Conservation (phyloP, 176 grass and related monocot species). For the Rhipidocladum racemiflorum region DNA sequence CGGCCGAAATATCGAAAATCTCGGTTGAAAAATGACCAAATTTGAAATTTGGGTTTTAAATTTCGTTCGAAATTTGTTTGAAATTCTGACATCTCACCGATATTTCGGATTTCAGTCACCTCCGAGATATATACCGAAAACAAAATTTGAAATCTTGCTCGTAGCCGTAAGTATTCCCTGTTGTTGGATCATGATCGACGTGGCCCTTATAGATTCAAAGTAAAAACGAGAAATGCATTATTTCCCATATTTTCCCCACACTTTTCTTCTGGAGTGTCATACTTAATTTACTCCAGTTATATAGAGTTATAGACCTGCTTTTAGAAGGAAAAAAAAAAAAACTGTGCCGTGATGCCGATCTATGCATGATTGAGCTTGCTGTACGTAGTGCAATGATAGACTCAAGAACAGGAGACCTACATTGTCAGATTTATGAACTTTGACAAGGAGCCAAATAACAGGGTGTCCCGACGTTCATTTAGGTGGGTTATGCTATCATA, state of each 20-base stretch:
- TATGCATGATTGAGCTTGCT: constrained; percentile 22
- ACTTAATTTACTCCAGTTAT: background rate
- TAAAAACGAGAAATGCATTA: too few relatives aligned
- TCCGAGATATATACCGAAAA: too few relatives aligned
- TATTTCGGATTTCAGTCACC: too few relatives aligned
- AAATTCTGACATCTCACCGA: too few relatives aligned
- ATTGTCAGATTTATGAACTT: constrained; percentile 14
- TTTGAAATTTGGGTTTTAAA: too few relatives aligned
- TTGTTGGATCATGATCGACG: too few relatives aligned
- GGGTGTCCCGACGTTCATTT: background rate
- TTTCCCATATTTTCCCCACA: background rate
- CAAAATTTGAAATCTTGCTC: too few relatives aligned
- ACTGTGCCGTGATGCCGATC: background rate
- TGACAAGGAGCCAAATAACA: constrained; percentile 6
- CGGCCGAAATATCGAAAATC: too few relatives aligned
- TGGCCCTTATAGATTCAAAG: too few relatives aligned
- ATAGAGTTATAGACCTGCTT: background rate
- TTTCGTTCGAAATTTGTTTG: too few relatives aligned
- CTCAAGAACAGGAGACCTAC: background rate
- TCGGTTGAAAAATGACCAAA: too few relatives aligned
- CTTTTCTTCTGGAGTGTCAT: background rate
- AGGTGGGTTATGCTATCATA: constrained; percentile 2
- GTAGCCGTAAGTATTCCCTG: too few relatives aligned
- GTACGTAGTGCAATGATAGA: constrained; percentile 4
- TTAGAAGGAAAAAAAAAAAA: background rate